Percentiles rank a stretch among this genome's conserved stretches.
phyloP scores from a whole-genome alignment of 169 alveolate genomes.

The Amoebophrya sp. region DNA sequence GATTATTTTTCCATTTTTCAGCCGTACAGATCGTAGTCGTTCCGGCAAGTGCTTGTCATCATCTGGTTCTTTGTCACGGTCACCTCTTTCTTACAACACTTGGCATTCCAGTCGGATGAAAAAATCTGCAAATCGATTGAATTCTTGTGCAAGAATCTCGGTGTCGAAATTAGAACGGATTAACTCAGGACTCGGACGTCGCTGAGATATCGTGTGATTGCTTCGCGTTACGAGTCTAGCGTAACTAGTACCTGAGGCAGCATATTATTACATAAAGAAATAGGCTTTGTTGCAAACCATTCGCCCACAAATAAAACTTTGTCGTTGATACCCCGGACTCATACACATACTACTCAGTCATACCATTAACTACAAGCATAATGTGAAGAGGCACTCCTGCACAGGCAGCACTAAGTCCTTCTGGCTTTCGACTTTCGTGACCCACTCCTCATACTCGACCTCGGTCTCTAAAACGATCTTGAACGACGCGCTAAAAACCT shows the following conservation, averaged over 20 bases:
- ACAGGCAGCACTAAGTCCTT: neutral
- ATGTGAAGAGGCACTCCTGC: conserved; percentile 1
- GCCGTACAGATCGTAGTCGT: neutral
- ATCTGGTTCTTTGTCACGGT: neutral
- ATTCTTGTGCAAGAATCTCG: neutral
- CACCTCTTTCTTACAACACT: neutral
- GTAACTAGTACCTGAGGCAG: too few relatives aligned
- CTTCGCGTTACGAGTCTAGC: too few relatives aligned
- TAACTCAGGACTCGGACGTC: too few relatives aligned
- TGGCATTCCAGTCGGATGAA: neutral
- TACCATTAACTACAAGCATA: too few relatives aligned
- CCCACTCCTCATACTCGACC: neutral
- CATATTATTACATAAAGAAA: too few relatives aligned
- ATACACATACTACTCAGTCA: too few relatives aligned
- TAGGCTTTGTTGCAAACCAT: too few relatives aligned
- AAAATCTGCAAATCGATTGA: neutral
- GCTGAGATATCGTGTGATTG: too few relatives aligned
- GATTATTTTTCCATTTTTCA: too few relatives aligned
- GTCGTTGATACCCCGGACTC: too few relatives aligned
- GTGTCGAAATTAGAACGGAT: too few relatives aligned
- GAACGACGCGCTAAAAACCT: neutral
- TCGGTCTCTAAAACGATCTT: neutral
- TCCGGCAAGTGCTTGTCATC: neutral
- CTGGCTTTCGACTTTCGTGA: neutral
- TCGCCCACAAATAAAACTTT: too few relatives aligned